A percentile compares a stretch with the other conserved stretches of the same genome.
These are phyloP conservation scores for Eurotiales sp. DNA, from an alignment of 2,329 filamentous ascomycete species.

Conservation along the genomic window DNA sequence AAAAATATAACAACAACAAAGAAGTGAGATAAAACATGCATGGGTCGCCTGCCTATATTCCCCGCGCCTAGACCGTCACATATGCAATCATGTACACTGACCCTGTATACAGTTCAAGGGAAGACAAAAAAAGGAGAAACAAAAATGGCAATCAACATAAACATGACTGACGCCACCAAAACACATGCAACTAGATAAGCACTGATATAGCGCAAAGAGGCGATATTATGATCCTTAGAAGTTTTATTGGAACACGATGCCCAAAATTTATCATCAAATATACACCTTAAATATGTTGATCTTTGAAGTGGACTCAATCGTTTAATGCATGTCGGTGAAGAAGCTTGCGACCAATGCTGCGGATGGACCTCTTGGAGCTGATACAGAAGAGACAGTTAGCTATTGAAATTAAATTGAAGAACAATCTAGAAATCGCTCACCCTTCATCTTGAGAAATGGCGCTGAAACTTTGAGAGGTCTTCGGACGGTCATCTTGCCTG, in stretches of 20 bases:
- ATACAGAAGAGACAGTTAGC: background rate
- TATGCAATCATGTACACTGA: background rate
- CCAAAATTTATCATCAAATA: background rate
- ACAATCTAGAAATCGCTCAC: constrained; percentile 20
- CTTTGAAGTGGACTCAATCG: background rate
- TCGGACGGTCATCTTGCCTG: constrained; percentile 27
- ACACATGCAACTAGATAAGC: background rate
- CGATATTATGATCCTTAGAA: background rate
- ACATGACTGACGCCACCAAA: background rate
- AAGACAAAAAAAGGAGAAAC: background rate
- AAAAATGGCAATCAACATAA: background rate
- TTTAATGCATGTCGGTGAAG: constrained; percentile 18
- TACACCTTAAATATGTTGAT: background rate
- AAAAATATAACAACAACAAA: background rate
- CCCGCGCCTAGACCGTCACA: background rate
- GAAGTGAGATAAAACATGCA: background rate
- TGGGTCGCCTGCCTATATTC: background rate
- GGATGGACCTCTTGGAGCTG: constrained; percentile 33
- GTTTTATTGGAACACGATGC: no score
- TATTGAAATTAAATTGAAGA: background rate
- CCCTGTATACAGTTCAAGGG: background rate
- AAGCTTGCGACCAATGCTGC: constrained; percentile 35
- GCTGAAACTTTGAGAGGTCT: constrained; percentile 18
- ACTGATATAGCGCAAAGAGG: no score
- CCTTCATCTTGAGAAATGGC: constrained; percentile 28